Conservation (phyloP, 305 asterid genomes). For the Striga hermonthica region DNA sequence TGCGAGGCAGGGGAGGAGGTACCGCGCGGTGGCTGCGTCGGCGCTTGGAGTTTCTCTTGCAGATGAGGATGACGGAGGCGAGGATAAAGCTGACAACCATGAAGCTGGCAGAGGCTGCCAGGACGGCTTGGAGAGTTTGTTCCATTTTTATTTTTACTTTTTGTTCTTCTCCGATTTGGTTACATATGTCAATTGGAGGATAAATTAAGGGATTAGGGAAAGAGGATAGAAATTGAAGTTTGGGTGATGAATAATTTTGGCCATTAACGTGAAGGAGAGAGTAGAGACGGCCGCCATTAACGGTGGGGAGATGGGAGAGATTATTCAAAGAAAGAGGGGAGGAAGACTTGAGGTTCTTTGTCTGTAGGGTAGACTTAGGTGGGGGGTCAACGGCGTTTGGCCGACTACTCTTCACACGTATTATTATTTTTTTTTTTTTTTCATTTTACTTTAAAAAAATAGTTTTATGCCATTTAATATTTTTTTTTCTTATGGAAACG, state of each 20-base stretch:
- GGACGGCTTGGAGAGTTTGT: constrained; percentile 43
- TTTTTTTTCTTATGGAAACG: too few relatives aligned
- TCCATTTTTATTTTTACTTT: constrained; percentile 30
- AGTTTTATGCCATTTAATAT: too few relatives aligned
- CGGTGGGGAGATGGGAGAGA: constrained; percentile 32
- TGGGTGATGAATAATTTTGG: constrained; percentile 22
- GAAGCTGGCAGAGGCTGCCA: constrained; percentile 54
- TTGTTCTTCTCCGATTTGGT: too few relatives aligned
- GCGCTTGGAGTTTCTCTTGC: constrained; percentile 35
- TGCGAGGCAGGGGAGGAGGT: constrained; percentile 25
- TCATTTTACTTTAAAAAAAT: too few relatives aligned
- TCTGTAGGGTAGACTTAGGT: constrained; percentile 36
- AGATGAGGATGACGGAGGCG: constrained; percentile 37
- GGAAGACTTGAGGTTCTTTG: constrained; percentile 37
- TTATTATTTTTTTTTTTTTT: not conserved
- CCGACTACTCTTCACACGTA: not conserved
- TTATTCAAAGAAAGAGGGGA: constrained; percentile 31
- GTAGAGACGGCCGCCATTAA: constrained; percentile 48
- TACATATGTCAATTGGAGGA: too few relatives aligned
- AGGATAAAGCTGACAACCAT: constrained; percentile 42
- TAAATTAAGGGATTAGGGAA: too few relatives aligned
- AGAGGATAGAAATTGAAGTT: not conserved
- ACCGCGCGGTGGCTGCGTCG: constrained; percentile 30
- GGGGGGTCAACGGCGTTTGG: constrained; percentile 36
- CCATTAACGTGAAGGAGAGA: constrained; percentile 7